A percentile compares a stretch with the other conserved stretches of the same genome.
phyloP scores from a whole-genome alignment of 2,329 filamentous ascomycete species.

The Colletotrichum chlorophyti region DNA sequence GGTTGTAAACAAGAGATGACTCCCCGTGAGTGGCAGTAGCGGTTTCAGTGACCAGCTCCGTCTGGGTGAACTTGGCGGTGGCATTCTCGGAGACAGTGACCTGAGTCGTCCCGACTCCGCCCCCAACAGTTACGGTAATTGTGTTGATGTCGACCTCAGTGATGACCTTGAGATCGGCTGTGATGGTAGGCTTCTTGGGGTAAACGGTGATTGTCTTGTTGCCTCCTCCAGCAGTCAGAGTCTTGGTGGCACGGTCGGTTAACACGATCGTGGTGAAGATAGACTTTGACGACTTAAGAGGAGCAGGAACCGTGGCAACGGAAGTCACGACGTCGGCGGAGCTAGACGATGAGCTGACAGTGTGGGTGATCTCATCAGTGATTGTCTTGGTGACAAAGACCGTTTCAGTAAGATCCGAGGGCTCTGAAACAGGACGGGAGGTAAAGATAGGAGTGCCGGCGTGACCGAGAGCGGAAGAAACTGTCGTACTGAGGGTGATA shows the following conservation, averaged over 20 bases:
- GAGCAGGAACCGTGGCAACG: neutral
- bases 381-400: conserved; percentile 9
- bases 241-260: conserved; percentile 24
- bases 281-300: neutral
- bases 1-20: too few relatives aligned
- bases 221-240: conserved; percentile 17
- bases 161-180: conserved; percentile 35
- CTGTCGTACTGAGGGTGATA: conserved; percentile 14
- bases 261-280: conserved; percentile 21
- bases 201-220: conserved; percentile 8
- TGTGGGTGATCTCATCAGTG: conserved; percentile 14
- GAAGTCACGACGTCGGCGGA: conserved; percentile 3
- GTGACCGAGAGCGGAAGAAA: conserved; percentile 10
- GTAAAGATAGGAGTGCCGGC: neutral
- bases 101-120: conserved; percentile 22
- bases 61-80: conserved; percentile 41
- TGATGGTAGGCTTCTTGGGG: conserved; percentile 22
- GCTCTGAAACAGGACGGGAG: neutral
- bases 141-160: conserved; percentile 38
- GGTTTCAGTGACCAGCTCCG: neutral
- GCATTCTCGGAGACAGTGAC: conserved; percentile 30
- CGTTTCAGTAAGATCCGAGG: neutral
- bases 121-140: conserved; percentile 33
- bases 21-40: conserved; percentile 32
- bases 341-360: neutral